Conservation (phyloP, 2,329 filamentous ascomycete species). For the Biscogniauxia mediterranea region DNA sequence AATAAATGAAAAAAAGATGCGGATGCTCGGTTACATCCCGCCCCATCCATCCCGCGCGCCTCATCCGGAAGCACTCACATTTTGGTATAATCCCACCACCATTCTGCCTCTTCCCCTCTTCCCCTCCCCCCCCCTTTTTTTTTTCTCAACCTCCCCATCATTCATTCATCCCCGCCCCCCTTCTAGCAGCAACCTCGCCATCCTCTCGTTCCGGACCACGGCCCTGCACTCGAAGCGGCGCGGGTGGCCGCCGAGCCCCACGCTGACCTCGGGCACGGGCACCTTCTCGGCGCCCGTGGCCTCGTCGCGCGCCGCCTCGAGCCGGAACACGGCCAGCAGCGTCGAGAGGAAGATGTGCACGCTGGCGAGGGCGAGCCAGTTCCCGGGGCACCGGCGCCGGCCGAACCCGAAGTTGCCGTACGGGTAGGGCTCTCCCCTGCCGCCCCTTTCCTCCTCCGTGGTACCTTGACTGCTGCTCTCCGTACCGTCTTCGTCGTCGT, state of each 20-base stretch:
- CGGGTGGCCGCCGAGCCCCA: conserved; percentile 16
- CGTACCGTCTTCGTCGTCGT: background rate
- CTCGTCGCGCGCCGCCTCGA: conserved; percentile 33
- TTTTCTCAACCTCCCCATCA: too few relatives aligned
- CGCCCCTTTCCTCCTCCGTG: background rate
- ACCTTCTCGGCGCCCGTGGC: conserved; percentile 27
- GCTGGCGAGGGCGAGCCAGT: conserved; percentile 46
- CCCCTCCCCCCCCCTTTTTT: background rate
- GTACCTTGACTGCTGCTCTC: background rate
- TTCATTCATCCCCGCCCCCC: too few relatives aligned
- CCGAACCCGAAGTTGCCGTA: conserved; percentile 53
- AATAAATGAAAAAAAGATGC: too few relatives aligned
- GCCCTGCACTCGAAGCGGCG: conserved; percentile 10
- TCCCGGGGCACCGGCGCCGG: conserved; percentile 48
- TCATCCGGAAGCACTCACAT: background rate
- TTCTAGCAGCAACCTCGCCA: conserved; percentile 10
- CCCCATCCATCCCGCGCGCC: background rate
- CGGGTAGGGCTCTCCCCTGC: conserved; percentile 39
- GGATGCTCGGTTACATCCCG: background rate
- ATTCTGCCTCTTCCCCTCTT: background rate
- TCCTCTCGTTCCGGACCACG: conserved; percentile 7
- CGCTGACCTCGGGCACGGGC: conserved; percentile 12
- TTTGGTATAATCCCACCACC: background rate
- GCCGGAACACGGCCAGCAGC: conserved; percentile 38
- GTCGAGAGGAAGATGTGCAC: conserved; percentile 42